phyloP scores from a whole-genome alignment of 768 basidiomycete species.

The Kwoniella europaea region DNA sequence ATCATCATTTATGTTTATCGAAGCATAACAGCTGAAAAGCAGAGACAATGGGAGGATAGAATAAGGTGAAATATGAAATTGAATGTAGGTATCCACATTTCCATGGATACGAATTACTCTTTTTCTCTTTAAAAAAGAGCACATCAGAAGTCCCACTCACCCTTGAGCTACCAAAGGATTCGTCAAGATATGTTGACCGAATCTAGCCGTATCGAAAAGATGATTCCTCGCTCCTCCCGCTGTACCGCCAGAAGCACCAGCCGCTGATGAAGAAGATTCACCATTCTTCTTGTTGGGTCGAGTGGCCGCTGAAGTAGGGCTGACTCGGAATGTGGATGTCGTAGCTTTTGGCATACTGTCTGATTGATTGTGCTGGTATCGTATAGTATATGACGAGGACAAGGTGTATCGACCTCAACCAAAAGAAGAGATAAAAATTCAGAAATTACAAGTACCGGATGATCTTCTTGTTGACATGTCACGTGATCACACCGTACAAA shows the following conservation, averaged over 20 bases:
- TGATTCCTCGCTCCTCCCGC: slow-evolving; percentile 54
- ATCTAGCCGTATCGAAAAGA: slow-evolving; percentile 79
- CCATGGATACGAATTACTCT: too few species aligned
- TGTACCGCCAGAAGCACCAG: slow-evolving; percentile 19
- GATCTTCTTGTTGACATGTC: slow-evolving; percentile 5
- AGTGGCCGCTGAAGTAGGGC: slow-evolving; percentile 38
- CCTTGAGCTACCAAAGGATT: slow-evolving; percentile 88
- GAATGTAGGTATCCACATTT: slow-evolving; percentile 41
- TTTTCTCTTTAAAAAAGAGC: too few species aligned
- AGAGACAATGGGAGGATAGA: too few species aligned
- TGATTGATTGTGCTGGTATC: background rate
- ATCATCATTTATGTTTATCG: slow-evolving; percentile 10
- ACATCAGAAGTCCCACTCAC: slow-evolving; percentile 60
- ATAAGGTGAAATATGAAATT: background rate
- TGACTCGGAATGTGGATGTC: slow-evolving; percentile 44
- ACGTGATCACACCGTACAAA: background rate
- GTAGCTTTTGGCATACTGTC: slow-evolving; percentile 52
- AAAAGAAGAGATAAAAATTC: background rate
- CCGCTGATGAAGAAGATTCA: slow-evolving; percentile 19
- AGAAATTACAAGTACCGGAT: background rate
- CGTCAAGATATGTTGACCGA: slow-evolving; percentile 97
- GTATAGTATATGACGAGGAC: too few species aligned
- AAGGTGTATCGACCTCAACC: too few species aligned
- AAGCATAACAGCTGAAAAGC: too few species aligned
- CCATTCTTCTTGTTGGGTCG: slow-evolving; percentile 52